These are phyloP conservation scores for Maudiozyma saulgeensis DNA, from an alignment of 805 yeast species.

Conservation along the genomic window DNA sequence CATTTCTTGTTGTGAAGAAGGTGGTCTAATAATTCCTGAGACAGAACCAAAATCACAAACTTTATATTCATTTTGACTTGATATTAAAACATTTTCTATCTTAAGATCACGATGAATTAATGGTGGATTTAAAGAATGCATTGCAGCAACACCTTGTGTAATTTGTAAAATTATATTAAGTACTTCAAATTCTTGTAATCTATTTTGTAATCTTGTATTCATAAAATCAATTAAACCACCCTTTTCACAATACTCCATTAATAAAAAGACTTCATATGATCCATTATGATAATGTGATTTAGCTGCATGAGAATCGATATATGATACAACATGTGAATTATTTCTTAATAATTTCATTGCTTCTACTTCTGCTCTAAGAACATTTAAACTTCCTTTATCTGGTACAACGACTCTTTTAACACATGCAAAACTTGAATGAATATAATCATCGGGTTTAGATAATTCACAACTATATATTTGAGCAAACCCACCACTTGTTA, in stretches of 20 bases:
- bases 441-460: constrained; percentile 44
- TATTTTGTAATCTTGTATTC: constrained; percentile 59
- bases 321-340: constrained; percentile 70
- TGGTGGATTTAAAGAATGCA: constrained; percentile 66
- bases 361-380: constrained; percentile 88
- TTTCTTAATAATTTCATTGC: constrained; percentile 88
- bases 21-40: constrained; percentile 53
- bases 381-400: constrained; percentile 71
- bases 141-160: constrained; percentile 64
- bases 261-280: constrained; percentile 62
- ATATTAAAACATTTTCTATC: constrained; percentile 68
- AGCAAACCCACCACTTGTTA: constrained; percentile 92
- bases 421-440: constrained; percentile 56
- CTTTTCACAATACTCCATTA: constrained; percentile 72
- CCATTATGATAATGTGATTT: constrained; percentile 45
- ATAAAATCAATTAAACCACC: constrained; percentile 73
- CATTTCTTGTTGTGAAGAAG: constrained; percentile 52
- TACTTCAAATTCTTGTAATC: constrained; percentile 60
- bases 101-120: constrained; percentile 72
- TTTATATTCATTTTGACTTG: constrained; percentile 49
- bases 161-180: constrained; percentile 59
- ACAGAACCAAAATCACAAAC: constrained; percentile 81
- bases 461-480: constrained; percentile 75
- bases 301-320: constrained; percentile 92
- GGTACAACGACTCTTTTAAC: constrained; percentile 94